Evolutionary conservation across 2,329 filamentous ascomycete genomes (phyloP).

Genomic region (Fusarium duplospermum): DNA sequence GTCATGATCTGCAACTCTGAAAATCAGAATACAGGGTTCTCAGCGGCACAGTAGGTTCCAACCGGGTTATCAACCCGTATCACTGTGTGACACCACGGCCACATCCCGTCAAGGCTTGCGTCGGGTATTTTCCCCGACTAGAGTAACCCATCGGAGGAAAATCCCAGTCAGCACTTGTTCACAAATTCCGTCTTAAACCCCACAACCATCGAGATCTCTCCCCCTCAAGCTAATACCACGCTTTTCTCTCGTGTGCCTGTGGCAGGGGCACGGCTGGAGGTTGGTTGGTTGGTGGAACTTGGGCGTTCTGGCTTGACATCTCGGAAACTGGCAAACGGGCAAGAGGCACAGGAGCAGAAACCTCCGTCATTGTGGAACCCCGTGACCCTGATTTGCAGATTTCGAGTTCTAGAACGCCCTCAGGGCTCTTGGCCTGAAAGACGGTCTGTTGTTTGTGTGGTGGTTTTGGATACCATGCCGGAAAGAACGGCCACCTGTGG

Average conservation of each 20-base stretch:
- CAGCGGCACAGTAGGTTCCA: background rate
- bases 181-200: slow-evolving; percentile 22
- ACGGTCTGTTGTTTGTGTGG: slow-evolving; percentile 10
- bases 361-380: slow-evolving; percentile 35
- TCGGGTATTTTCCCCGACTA: slow-evolving; percentile 2
- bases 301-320: background rate
- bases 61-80: background rate
- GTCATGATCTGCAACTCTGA: slow-evolving; percentile 28
- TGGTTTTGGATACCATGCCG: slow-evolving; percentile 1
- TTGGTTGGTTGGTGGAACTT: background rate
- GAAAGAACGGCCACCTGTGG: slow-evolving; percentile 27
- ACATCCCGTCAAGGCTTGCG: background rate
- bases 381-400: slow-evolving; percentile 30
- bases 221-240: background rate
- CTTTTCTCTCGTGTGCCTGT: background rate
- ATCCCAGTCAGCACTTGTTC: slow-evolving; percentile 3
- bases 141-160: slow-evolving; percentile 12
- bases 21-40: slow-evolving; percentile 8
- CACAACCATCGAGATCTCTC: slow-evolving; percentile 35
- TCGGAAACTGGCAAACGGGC: slow-evolving; percentile 12
- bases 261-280: slow-evolving; percentile 16
- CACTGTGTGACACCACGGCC: background rate
- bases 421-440: background rate
- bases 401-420: slow-evolving; percentile 35
- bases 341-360: slow-evolving; percentile 2